Evolutionary conservation across 1,139 yeast genomes (phyloP), one percentile per base, ranked within the genome.

Genomic region (Magnusiomyces fungicola): DNA sequence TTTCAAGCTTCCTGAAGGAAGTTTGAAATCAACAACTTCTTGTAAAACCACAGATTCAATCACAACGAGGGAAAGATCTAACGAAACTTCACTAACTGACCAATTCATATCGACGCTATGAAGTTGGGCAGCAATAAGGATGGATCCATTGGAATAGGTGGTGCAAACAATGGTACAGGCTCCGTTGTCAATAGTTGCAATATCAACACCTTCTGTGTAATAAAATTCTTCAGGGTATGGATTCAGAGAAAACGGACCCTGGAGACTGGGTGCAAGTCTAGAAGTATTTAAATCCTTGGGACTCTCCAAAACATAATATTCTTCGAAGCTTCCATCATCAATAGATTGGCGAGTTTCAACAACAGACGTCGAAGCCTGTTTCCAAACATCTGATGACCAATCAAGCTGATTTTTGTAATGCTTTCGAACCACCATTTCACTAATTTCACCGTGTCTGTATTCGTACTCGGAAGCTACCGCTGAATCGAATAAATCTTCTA

Each of bases 151-250:
- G 55, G 56, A 14, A 57, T 49, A 49, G 14, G 48, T 29, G n/a
- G 42, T 33, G 22, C 47, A 46, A 51, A 58, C 39, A 49, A 57
- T 56, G 9, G 54, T 56, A 24, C 45, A 30, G 62, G 41, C 30
- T 1, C 65, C 68, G 6, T 69, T 56, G n/a, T 64, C 65, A 12
- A 66, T 30, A 12, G 60, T 50, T 3, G 54, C 47, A 16, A 73
- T 56, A 47, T 71, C 73, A 18, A 61, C 55, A 1, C 75, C 74
- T 3, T 67, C 68, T n/a, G 66, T 69, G 2, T 63, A 67, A 58
- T 79, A 78, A 12, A 79, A 59, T 21, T 59, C 62, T 4, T 69
- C 70, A 1, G 82, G 83, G 54, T 70, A 81, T 1, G 83, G 82
- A 23, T 66, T 60, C 9, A 78, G 65, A 0, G 69, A 55, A 48